phyloP scores from a whole-genome alignment of 441 rosid genomes.

The Gossypium gossypioides region DNA sequence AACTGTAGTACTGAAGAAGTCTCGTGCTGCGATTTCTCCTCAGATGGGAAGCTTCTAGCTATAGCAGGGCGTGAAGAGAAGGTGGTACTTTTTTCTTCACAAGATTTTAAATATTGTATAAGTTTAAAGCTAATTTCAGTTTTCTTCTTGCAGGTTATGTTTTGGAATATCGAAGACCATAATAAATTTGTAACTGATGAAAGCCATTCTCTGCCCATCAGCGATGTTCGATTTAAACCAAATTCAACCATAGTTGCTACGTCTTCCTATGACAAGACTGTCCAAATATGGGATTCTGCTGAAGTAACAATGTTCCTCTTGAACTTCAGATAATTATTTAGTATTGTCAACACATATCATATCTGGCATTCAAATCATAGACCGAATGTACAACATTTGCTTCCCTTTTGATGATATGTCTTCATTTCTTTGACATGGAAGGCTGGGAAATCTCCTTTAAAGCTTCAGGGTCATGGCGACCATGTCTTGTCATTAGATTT shows the following conservation, averaged over 20 bases:
- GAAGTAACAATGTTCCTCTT: conserved; percentile 13
- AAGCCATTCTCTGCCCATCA: conserved; percentile 24
- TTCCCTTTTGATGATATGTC: neutral
- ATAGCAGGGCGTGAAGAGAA: conserved; percentile 36
- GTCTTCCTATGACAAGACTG: conserved; percentile 36
- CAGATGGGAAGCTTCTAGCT: conserved; percentile 36
- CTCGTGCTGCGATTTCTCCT: conserved; percentile 35
- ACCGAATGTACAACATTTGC: neutral
- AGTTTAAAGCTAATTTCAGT: conserved; percentile 2
- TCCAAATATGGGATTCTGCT: conserved; percentile 39
- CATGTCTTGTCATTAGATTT: conserved; percentile 34
- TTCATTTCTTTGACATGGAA: conserved; percentile 13
- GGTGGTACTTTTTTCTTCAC: conserved; percentile 19
- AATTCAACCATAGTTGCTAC: conserved; percentile 27
- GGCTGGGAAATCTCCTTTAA: conserved; percentile 23
- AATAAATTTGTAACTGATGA: conserved; percentile 18
- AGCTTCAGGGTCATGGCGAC: conserved; percentile 28
- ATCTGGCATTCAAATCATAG: neutral
- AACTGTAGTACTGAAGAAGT: conserved; percentile 26
- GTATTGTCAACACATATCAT: too few relatives aligned
- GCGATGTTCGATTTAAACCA: conserved; percentile 36
- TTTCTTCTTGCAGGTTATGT: conserved; percentile 23
- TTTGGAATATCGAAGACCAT: conserved; percentile 29
- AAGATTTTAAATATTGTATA: neutral
- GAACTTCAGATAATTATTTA: neutral